Evolutionary conservation across 2,329 filamentous ascomycete genomes (phyloP).

Genomic region (Clarireedia homoeocarpa): DNA sequence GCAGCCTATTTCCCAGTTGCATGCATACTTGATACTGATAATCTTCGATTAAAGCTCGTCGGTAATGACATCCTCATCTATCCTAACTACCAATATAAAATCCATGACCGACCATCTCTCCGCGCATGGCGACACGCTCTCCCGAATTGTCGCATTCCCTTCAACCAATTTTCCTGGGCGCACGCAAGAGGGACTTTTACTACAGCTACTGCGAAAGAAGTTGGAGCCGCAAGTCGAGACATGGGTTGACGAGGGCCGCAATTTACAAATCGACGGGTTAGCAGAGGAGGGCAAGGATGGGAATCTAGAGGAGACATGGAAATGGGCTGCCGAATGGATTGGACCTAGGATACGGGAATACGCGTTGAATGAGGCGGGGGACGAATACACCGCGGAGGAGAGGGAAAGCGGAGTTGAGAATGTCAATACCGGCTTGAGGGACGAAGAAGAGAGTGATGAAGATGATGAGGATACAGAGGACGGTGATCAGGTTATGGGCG

Average conservation of each 20-base stretch:
- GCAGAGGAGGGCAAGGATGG: conserved; percentile 30
- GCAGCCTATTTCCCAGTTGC: not conserved
- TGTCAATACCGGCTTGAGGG: conserved; percentile 62
- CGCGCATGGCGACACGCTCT: conserved; percentile 59
- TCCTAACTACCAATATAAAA: conserved; percentile 63
- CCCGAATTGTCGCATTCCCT: conserved; percentile 65
- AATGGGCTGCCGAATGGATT: conserved; percentile 33
- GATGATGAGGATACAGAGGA: conserved; percentile 37
- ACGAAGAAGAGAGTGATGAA: conserved; percentile 39
- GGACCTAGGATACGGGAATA: conserved; percentile 36
- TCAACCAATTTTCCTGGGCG: conserved; percentile 67
- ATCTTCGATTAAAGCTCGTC: conserved; percentile 45
- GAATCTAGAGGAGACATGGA: conserved; percentile 53
- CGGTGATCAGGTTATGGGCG: conserved; percentile 51
- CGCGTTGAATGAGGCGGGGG: conserved; percentile 42
- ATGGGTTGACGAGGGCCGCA: conserved; percentile 58
- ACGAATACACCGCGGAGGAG: conserved; percentile 67
- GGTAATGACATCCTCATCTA: conserved; percentile 62
- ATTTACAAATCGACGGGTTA: conserved; percentile 28
- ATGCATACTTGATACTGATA: conserved; percentile 8
- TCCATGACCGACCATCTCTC: conserved; percentile 58
- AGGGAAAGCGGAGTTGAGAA: conserved; percentile 56
- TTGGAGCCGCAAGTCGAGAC: conserved; percentile 70
- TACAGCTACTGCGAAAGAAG: conserved; percentile 72
- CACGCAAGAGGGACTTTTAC: conserved; percentile 57